Evolutionary conservation across 139 green algal species (phyloP), one percentile per base, ranked within the genome.

Genomic region (Astrephomene gubernaculifera): DNA sequence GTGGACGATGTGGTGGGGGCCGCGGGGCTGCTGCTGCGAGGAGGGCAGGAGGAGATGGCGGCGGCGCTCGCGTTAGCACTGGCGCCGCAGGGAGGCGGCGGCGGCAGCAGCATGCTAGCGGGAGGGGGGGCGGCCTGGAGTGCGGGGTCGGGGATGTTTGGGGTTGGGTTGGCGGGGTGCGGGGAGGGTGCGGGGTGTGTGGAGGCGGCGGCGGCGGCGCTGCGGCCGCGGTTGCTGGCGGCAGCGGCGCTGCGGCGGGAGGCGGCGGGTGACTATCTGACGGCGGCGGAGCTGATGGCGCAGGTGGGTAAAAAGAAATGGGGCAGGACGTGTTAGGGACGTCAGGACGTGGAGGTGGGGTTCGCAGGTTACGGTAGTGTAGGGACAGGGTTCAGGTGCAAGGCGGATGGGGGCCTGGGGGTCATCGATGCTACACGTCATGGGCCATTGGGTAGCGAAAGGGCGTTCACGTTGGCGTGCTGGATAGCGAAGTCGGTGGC

Each of bases 201-300:
- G 73, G 53, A 43, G 53, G 53, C 53, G 41, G 60, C 43, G 73
- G 53, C 54, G 53, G 36, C 35, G 60, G 60, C 27, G 60, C n/a
- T 72, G 57, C 60, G 57, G 27, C 39, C 45, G 36, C 60, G n/a
- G 39, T 60, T 72, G 76, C 61, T 83, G 76, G 39, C 44, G 76
- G 76, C 76, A 60, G 60, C 60, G 38, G 76, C 76, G 27, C 29
- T 31, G 39, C 39, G 60, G 60, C 53, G 39, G 5, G 76, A 83
- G 60, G 76, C 60, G 19, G n/a, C 60, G 36, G 76, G 60, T 27
- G 76, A 83, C 60, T 63, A 64, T 41, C 27, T 72, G 24, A 83
- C 76, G 33, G 76, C 76, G 39, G 76, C 76, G n/a, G 76, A 83
- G 60, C 76, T 83, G 39, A 7, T 83, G 22, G 45, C 21, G 60